phyloP scores from a whole-genome alignment of 2,329 filamentous ascomycete genomes.

The Xylaria sp. region DNA sequence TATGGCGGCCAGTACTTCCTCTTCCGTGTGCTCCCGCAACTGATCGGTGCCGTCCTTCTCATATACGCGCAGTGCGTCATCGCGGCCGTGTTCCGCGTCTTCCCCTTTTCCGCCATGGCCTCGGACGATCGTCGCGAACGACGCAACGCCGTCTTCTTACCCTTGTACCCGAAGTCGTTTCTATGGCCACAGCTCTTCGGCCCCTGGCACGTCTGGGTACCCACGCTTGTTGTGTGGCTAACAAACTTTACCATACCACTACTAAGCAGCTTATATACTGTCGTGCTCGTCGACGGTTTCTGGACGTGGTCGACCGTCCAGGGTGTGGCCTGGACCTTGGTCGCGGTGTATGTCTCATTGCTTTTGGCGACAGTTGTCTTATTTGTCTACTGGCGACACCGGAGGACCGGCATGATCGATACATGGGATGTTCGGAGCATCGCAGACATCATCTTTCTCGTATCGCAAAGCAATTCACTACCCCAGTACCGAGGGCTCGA shows the following conservation, averaged over 20 bases:
- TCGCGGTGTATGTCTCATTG: conserved; percentile 74
- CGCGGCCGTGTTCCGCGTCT: conserved; percentile 73
- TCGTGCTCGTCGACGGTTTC: conserved; percentile 57
- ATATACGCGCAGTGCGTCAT: conserved; percentile 80
- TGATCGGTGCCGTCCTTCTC: conserved; percentile 73
- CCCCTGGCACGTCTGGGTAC: conserved; percentile 69
- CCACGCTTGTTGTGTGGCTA: conserved; percentile 75
- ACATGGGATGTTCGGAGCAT: conserved; percentile 81
- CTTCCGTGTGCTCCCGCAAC: conserved; percentile 82
- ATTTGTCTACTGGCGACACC: conserved; percentile 66
- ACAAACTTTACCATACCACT: conserved; percentile 81
- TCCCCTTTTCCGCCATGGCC: conserved; percentile 80
- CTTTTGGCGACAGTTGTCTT: conserved; percentile 62
- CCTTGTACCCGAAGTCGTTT: conserved; percentile 73
- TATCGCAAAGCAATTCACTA: conserved; percentile 80
- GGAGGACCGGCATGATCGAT: conserved; percentile 71
- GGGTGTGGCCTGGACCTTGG: conserved; percentile 77
- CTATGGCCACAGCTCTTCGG: conserved; percentile 64
- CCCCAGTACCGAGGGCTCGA: conserved; percentile 74
- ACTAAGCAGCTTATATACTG: conserved; percentile 76
- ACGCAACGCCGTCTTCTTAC: conserved; percentile 68
- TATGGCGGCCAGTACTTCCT: conserved; percentile 81
- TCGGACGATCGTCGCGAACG: conserved; percentile 64
- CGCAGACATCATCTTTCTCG: conserved; percentile 78
- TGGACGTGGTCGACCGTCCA: conserved; percentile 86